phyloP scores from a whole-genome alignment of 495 filamentous ascomycete species.

The Tetracladium setigerum region DNA sequence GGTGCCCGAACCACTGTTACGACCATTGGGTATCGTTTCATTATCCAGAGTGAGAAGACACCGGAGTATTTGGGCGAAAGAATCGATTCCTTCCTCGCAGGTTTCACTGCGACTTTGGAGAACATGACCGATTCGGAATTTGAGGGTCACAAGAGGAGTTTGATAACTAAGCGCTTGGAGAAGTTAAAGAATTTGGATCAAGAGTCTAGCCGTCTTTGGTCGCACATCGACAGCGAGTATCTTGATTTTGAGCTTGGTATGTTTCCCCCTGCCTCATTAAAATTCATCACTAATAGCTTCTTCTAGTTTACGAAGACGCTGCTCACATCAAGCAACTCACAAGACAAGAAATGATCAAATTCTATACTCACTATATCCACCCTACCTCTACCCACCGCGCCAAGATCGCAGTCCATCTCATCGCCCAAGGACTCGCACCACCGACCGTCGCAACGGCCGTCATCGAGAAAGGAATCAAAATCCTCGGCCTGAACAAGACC shows the following conservation, averaged over 20 bases:
- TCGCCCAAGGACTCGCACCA: conserved; percentile 47
- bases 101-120: conserved; percentile 54
- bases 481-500: conserved; percentile 25
- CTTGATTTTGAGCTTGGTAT: conserved; percentile 82
- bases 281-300: conserved; percentile 13
- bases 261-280: conserved; percentile 19
- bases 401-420: conserved; percentile 76
- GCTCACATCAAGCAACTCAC: conserved; percentile 63
- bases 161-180: conserved; percentile 83
- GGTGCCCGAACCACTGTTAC: conserved; percentile 60
- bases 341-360: conserved; percentile 71
- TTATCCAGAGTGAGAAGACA: conserved; percentile 89
- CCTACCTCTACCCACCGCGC: conserved; percentile 66
- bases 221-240: conserved; percentile 74
- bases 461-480: conserved; percentile 34
- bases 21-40: conserved; percentile 76
- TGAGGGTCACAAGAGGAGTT: conserved; percentile 80
- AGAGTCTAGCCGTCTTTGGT: conserved; percentile 78
- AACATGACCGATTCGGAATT: conserved; percentile 82
- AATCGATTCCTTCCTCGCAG: conserved; percentile 74
- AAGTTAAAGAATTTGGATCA: conserved; percentile 87
- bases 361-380: conserved; percentile 69
- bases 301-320: conserved; percentile 65
- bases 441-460: conserved; percentile 15
- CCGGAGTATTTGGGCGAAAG: conserved; percentile 76